These are phyloP conservation scores for Rhytidiadelphus loreus DNA, from an alignment of 225 moss, liverwort and hornwort species.

Conservation along the genomic window DNA sequence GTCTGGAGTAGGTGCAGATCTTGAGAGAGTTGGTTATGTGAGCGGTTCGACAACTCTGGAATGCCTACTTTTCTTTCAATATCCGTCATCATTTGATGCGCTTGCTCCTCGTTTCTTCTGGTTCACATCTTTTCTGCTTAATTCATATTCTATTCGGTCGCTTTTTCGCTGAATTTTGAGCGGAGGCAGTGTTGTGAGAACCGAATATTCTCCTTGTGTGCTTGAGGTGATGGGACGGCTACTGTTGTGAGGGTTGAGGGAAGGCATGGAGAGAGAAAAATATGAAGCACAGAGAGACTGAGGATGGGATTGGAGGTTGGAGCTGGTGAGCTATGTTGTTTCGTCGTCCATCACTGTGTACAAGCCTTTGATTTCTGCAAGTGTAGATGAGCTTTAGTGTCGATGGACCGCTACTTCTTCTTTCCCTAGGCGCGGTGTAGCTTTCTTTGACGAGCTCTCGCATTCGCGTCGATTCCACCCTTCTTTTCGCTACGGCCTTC, in stretches of 20 bases:
- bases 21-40: background rate
- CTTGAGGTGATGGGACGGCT: background rate
- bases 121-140: conserved; percentile 4
- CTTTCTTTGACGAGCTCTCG: background rate
- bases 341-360: background rate
- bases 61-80: background rate
- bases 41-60: background rate
- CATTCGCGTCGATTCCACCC: background rate
- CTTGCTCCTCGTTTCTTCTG: background rate
- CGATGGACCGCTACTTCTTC: background rate
- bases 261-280: background rate
- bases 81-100: background rate
- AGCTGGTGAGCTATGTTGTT: background rate
- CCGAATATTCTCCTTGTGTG: background rate
- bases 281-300: background rate
- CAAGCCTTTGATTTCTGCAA: background rate
- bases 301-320: background rate
- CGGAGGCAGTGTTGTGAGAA: background rate
- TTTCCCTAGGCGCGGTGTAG: background rate
- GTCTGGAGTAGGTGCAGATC: background rate
- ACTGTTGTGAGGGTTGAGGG: background rate
- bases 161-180: background rate
- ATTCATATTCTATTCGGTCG: background rate
- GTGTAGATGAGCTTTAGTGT: background rate
- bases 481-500: background rate